phyloP scores from a whole-genome alignment of 1,284 basidiomycete genomes.

The Fomitopsis betulina region DNA sequence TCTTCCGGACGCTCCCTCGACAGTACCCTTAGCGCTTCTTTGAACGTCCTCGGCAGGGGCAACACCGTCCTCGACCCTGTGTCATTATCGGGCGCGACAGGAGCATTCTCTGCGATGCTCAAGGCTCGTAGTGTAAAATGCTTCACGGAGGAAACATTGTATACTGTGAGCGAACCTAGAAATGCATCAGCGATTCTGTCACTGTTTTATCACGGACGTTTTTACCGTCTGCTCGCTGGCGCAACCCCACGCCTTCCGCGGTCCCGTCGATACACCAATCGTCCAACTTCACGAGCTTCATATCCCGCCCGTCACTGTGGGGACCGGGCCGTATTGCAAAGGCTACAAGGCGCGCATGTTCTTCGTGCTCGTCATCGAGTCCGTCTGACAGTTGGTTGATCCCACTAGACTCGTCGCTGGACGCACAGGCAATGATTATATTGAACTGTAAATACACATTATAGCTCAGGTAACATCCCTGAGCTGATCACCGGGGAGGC shows the following conservation, averaged over 20 bases:
- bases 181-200: background rate
- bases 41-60: conserved; percentile 55
- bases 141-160: conserved; percentile 18
- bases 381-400: conserved; percentile 22
- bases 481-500: conserved; percentile 4
- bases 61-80: conserved; percentile 21
- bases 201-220: conserved; percentile 8
- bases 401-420: conserved; percentile 34
- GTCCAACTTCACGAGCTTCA: conserved; percentile 42
- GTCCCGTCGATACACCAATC: conserved; percentile 53
- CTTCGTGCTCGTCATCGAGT: conserved; percentile 30
- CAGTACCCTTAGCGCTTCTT: conserved; percentile 35
- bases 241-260: conserved; percentile 39
- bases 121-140: conserved; percentile 20
- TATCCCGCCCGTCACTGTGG: conserved; percentile 30
- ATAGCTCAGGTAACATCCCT: background rate
- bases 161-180: conserved; percentile 21
- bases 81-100: conserved; percentile 6
- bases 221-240: conserved; percentile 42
- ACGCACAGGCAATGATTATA: conserved; percentile 41
- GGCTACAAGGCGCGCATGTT: conserved; percentile 40
- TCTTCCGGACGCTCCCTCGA: conserved; percentile 35
- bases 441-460: conserved; percentile 8
- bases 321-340: conserved; percentile 40
- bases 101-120: conserved; percentile 7